These are phyloP conservation scores for Colletotrichum sp. DNA, from an alignment of 2,329 filamentous ascomycete genomes.

Conservation along the genomic window DNA sequence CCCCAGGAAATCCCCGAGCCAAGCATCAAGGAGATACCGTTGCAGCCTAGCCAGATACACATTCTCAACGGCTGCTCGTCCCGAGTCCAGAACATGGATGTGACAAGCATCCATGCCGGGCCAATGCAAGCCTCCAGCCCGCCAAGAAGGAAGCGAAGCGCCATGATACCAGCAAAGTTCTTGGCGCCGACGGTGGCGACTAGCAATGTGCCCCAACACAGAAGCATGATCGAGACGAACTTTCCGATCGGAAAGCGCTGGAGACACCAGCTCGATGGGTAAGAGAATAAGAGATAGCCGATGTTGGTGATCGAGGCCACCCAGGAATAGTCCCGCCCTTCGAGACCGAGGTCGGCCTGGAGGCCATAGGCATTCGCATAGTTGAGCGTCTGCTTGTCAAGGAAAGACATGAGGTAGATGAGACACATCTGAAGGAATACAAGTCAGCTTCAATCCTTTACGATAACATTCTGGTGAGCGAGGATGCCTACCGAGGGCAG, in stretches of 20 bases:
- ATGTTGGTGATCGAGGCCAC: background rate
- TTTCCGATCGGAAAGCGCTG: background rate
- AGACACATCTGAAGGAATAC: background rate
- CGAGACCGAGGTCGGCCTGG: background rate
- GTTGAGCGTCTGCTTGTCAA: background rate
- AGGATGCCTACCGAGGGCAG: background rate
- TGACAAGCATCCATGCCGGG: conserved; percentile 32
- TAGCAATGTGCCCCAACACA: background rate
- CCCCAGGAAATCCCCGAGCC: background rate
- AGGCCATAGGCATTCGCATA: background rate
- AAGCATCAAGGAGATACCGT: background rate
- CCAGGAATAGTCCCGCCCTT: background rate
- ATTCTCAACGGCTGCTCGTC: conserved; percentile 34
- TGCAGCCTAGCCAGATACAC: conserved; percentile 6
- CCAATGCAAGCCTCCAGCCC: conserved; percentile 33
- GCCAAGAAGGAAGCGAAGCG: conserved; percentile 36
- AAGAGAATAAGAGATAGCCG: background rate
- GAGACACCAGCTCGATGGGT: background rate
- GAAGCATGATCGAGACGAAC: background rate
- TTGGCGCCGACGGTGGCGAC: conserved; percentile 1
- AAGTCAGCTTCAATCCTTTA: background rate
- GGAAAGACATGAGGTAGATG: background rate
- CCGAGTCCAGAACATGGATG: conserved; percentile 38
- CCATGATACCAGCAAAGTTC: conserved; percentile 30
- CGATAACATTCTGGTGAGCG: too few species aligned